A percentile compares a stretch with the other conserved stretches of the same genome.
These are phyloP conservation scores for Chaetomium globosum DNA, from an alignment of 2,329 filamentous ascomycete genomes.

Conservation along the genomic window DNA sequence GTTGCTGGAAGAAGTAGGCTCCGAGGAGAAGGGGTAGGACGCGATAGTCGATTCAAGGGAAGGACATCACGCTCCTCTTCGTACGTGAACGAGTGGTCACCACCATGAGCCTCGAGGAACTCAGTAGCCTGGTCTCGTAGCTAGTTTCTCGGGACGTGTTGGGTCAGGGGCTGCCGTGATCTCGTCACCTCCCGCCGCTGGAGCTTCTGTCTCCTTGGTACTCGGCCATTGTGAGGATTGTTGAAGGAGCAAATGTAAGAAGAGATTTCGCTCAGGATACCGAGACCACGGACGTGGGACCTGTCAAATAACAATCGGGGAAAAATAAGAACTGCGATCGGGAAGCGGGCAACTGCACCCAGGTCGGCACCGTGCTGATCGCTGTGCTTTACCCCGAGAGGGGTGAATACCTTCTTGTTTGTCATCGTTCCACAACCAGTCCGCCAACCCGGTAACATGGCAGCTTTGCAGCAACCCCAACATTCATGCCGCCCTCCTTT, in stretches of 20 bases:
- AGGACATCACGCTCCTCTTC: constrained; percentile 54
- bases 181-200: constrained; percentile 22
- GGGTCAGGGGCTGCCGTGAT: constrained; percentile 35
- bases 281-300: constrained; percentile 17
- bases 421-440: neutral
- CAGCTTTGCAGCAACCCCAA: neutral
- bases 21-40: constrained; percentile 56
- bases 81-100: constrained; percentile 47
- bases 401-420: neutral
- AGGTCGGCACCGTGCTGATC: neutral
- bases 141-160: constrained; percentile 7
- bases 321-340: neutral
- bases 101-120: constrained; percentile 48
- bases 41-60: constrained; percentile 53
- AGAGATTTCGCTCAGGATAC: neutral
- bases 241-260: neutral
- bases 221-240: neutral
- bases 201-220: constrained; percentile 1
- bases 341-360: neutral
- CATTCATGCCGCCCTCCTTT: neutral
- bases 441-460: neutral
- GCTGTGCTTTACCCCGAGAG: constrained; percentile 12
- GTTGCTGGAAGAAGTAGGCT: constrained; percentile 62
- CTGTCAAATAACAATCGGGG: constrained; percentile 7
- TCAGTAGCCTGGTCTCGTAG: constrained; percentile 49